phyloP scores from a whole-genome alignment of 768 basidiomycete genomes.

The Podaxis sp. region DNA sequence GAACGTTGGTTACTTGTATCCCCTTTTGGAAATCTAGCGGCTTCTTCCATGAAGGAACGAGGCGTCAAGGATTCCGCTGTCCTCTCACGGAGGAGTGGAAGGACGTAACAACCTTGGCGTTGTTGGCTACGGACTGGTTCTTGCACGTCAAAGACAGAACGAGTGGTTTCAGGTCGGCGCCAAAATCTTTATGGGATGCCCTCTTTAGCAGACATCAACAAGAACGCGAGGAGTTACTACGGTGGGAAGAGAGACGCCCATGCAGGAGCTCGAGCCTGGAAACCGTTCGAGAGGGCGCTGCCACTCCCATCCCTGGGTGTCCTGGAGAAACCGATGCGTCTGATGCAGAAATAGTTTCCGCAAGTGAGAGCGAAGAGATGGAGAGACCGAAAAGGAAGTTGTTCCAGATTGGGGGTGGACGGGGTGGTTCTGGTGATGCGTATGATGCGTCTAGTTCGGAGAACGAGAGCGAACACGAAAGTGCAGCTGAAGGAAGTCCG shows the following conservation, averaged over 20 bases:
- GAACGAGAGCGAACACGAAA: slow-evolving; percentile 6
- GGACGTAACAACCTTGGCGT: slow-evolving; percentile 55
- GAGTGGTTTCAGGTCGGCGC: slow-evolving; percentile 23
- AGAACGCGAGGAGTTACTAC: slow-evolving; percentile 52
- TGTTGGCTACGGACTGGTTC: slow-evolving; percentile 60
- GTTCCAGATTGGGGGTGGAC: slow-evolving; percentile 1
- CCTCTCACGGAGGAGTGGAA: slow-evolving; percentile 44
- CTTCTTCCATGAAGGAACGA: slow-evolving; percentile 61
- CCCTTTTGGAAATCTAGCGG: slow-evolving; percentile 30
- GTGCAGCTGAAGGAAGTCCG: slow-evolving; percentile 4
- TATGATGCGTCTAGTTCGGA: slow-evolving; percentile 7
- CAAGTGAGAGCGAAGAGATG: not conserved
- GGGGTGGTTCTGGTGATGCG: not conserved
- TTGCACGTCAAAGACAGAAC: slow-evolving; percentile 22
- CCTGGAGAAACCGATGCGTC: not conserved
- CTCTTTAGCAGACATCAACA: slow-evolving; percentile 51
- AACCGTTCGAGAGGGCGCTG: slow-evolving; percentile 7
- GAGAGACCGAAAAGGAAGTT: slow-evolving; percentile 2
- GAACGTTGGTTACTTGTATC: not conserved
- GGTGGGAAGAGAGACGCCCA: slow-evolving; percentile 38
- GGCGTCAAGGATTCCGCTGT: slow-evolving; percentile 49
- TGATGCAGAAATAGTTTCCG: not conserved
- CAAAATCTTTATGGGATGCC: slow-evolving; percentile 56
- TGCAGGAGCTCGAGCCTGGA: slow-evolving; percentile 20
- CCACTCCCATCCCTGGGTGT: not conserved